Percentiles rank a stretch among this genome's conserved stretches.
phyloP scores from a whole-genome alignment of 2,329 filamentous ascomycete species.

The Sporothrix pallida region DNA sequence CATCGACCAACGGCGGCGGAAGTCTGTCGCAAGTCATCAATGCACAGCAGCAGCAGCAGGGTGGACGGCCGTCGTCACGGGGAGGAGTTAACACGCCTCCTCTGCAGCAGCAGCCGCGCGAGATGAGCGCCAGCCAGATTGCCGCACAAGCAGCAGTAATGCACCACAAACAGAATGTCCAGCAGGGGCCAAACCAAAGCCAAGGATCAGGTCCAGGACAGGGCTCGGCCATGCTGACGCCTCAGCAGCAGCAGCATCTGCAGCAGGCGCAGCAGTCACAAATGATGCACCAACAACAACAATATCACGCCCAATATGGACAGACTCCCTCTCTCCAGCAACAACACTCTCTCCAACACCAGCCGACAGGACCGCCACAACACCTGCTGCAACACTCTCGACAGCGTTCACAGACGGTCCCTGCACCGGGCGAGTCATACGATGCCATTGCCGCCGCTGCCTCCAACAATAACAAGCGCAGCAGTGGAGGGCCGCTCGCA shows the following conservation, averaged over 20 bases:
- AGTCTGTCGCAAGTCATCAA: constrained; percentile 59
- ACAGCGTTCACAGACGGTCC: constrained; percentile 76
- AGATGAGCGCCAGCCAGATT: constrained; percentile 73
- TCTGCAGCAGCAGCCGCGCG: constrained; percentile 40
- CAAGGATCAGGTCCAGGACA: neutral
- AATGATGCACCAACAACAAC: constrained; percentile 53
- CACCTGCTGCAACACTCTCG: constrained; percentile 55
- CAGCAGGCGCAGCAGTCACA: constrained; percentile 55
- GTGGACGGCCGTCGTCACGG: neutral
- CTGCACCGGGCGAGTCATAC: constrained; percentile 57
- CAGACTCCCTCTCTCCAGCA: constrained; percentile 42
- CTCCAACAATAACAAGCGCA: constrained; percentile 49
- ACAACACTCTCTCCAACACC: constrained; percentile 54
- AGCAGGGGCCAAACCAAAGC: neutral
- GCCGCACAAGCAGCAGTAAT: constrained; percentile 79
- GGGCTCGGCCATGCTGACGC: constrained; percentile 33
- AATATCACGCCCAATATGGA: constrained; percentile 48
- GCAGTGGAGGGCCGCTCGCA: constrained; percentile 58
- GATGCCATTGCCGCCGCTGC: constrained; percentile 44
- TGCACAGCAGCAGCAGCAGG: constrained; percentile 41
- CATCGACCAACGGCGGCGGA: constrained; percentile 61
- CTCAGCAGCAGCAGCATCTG: constrained; percentile 52
- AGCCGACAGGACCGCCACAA: constrained; percentile 49
- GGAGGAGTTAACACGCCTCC: neutral
- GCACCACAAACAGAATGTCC: constrained; percentile 58